Evolutionary conservation across 2,329 filamentous ascomycete species (phyloP), one percentile per base, ranked within the genome.

Genomic region (Verticillium albo-atrum): DNA sequence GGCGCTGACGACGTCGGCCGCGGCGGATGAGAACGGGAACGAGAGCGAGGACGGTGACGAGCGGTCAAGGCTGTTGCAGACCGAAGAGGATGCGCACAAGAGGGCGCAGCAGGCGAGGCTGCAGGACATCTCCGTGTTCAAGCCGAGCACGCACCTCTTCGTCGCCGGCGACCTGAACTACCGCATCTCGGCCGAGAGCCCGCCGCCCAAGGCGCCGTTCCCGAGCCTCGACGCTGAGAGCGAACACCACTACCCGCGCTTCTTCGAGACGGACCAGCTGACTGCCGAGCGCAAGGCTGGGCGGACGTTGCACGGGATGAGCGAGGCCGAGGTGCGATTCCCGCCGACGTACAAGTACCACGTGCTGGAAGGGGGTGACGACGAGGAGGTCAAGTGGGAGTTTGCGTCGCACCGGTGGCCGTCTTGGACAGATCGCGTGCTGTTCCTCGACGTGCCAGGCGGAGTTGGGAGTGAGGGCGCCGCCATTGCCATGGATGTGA

Each of bases 131-230:
- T 86, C 86, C 34, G 85, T 98, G 59, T 97, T 93, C 77, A 85
- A 84, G 55, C 86, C 91, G 1, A 83, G 82, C 3, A 87, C 87
- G 3, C 87, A 96, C 71, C 79, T 97, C 1, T 96, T 98, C 71
- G 80, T 98, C 54, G 89, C 89, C 0, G 95, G 95, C 26, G 95
- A 99, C 72, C 82, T 99, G 61, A 99, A 99, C 79, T 99, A 99
- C 75, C 89, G 95, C 65, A 96, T 94, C 20, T 86, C 88, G 7
- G 82, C 87, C 62, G 82, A 80, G 1, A 77, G 82, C 0, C 92
- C 93, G 0, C 76, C 79, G 0, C 77, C 82, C 0, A 75, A 79
- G 2, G 87, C 90, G 56, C 79, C 68, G 55, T 92, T 82, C 84
- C 95, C 66, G 73, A 88, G 72, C 77, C 81, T 69, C 67, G 82